Conservation (phyloP, 805 yeast species). For the Yueomyces sinensis region DNA sequence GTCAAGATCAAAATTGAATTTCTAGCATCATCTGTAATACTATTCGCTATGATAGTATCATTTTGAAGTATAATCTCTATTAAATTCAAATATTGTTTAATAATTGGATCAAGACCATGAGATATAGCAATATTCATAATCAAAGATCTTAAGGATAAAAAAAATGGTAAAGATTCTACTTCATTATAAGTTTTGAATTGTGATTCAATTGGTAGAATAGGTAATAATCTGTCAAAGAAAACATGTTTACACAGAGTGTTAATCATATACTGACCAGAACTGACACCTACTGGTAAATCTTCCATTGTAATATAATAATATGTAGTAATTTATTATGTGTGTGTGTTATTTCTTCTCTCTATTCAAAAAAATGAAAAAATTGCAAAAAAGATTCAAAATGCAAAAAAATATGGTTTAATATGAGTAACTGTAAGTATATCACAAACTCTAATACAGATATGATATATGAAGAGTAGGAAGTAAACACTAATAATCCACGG, state of each 20-base stretch:
- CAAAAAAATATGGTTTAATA: too few species aligned
- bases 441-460: too few species aligned
- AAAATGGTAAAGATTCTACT: conserved; percentile 13
- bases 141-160: conserved; percentile 14
- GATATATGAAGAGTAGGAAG: too few species aligned
- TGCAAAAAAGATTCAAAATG: too few species aligned
- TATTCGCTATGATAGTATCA: conserved; percentile 6
- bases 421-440: too few species aligned
- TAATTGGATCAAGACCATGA: conserved; percentile 9
- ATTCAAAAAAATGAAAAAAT: too few species aligned
- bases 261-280: conserved; percentile 2
- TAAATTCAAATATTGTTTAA: conserved; percentile 7
- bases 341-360: too few species aligned
- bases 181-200: conserved; percentile 9
- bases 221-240: conserved; percentile 12
- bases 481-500: too few species aligned
- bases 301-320: too few species aligned
- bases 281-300: not conserved
- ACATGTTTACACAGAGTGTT: conserved; percentile 11
- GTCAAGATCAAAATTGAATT: conserved; percentile 23
- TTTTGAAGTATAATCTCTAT: conserved; percentile 11
- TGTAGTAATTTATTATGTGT: too few species aligned
- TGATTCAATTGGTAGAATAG: conserved; percentile 17
- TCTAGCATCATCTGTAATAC: conserved; percentile 6
- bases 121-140: conserved; percentile 14